These are phyloP conservation scores for Phlebopus sp. DNA, from an alignment of 1,284 basidiomycete genomes.

Conservation along the genomic window DNA sequence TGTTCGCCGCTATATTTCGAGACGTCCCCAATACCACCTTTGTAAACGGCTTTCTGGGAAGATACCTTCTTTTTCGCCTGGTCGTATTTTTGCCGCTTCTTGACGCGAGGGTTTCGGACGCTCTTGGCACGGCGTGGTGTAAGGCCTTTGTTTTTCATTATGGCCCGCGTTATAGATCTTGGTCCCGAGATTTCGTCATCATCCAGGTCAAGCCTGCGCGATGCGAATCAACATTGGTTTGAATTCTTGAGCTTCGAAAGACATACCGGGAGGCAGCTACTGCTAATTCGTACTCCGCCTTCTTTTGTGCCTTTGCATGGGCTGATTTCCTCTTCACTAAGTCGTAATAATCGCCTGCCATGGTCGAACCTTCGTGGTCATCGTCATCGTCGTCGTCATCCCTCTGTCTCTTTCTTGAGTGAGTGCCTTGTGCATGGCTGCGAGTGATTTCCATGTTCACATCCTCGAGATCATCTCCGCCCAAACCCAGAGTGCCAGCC, in stretches of 20 bases:
- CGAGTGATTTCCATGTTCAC: constrained; percentile 44
- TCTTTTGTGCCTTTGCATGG: constrained; percentile 75
- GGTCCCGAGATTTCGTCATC: constrained; percentile 64
- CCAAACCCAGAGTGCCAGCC: constrained; percentile 39
- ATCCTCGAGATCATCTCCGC: constrained; percentile 67
- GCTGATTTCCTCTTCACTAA: constrained; percentile 76
- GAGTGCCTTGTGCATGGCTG: constrained; percentile 1
- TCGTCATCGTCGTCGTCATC: constrained; percentile 44
- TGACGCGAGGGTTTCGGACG: constrained; percentile 93
- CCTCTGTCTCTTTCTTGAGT: constrained; percentile 44
- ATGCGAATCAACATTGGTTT: background rate
- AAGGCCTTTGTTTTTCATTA: constrained; percentile 90
- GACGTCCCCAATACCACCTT: constrained; percentile 69
- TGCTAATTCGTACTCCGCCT: constrained; percentile 72
- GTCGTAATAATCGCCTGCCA: constrained; percentile 80
- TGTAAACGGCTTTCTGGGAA: constrained; percentile 87
- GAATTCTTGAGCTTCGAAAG: background rate
- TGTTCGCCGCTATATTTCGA: constrained; percentile 70
- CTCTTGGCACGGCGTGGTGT: constrained; percentile 84
- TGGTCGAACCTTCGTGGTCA: constrained; percentile 36
- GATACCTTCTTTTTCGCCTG: constrained; percentile 90
- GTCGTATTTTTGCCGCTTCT: constrained; percentile 90
- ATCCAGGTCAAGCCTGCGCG: constrained; percentile 44
- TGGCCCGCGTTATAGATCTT: constrained; percentile 83
- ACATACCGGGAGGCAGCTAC: constrained; percentile 63